These are phyloP conservation scores for Peniophora sp. DNA, from an alignment of 1,284 basidiomycete species.

Conservation along the genomic window DNA sequence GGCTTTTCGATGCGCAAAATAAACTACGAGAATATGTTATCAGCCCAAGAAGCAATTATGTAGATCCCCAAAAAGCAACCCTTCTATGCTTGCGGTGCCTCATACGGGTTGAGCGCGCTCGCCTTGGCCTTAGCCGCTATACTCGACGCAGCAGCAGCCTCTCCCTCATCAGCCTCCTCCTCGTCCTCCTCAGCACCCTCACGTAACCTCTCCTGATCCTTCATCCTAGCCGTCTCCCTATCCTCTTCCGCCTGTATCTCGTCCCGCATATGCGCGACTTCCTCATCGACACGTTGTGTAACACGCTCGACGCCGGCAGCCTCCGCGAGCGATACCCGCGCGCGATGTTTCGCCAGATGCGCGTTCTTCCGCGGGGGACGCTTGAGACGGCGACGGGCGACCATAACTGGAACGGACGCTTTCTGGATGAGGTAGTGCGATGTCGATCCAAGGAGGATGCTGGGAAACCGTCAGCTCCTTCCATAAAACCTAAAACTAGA, in stretches of 20 bases:
- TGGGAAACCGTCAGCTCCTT: constrained; percentile 20
- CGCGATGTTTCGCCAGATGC: constrained; percentile 55
- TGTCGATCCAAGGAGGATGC: constrained; percentile 93
- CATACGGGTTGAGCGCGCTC: not conserved
- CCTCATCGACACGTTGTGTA: constrained; percentile 63
- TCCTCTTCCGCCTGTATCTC: constrained; percentile 61
- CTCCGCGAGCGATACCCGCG: constrained; percentile 78
- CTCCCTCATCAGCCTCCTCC: constrained; percentile 22
- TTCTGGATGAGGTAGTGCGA: constrained; percentile 96
- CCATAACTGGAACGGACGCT: constrained; percentile 86
- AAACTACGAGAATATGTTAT: too few species aligned
- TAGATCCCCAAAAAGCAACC: constrained; percentile 5
- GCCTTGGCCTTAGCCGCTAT: constrained; percentile 15
- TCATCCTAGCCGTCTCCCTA: constrained; percentile 28
- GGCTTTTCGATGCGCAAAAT: too few species aligned
- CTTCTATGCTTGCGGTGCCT: constrained; percentile 6
- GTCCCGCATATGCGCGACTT: constrained; percentile 63
- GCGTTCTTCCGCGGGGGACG: constrained; percentile 59
- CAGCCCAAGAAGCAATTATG: not conserved
- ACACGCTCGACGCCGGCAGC: constrained; percentile 76
- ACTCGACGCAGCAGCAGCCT: constrained; percentile 14
- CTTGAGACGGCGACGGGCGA: constrained; percentile 77
- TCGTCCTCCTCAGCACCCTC: constrained; percentile 22
- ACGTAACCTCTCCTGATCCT: constrained; percentile 11
- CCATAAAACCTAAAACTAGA: not conserved